Conservation (phyloP, 2,329 filamentous ascomycete species). For the Emergomyces pasteurianus region DNA sequence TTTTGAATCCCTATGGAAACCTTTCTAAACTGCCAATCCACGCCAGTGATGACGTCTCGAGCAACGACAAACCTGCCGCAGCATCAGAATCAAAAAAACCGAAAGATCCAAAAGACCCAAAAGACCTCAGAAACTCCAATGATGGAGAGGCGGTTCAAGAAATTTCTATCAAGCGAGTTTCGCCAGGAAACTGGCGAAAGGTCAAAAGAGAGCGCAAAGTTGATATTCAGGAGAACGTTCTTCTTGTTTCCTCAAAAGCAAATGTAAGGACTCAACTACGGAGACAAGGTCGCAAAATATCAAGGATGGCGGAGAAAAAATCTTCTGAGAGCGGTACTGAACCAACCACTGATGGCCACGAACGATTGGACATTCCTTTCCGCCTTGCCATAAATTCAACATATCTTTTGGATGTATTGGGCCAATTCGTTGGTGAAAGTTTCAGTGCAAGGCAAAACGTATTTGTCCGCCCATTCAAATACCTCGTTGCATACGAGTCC, state of each 20-base stretch:
- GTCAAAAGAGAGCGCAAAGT: background rate
- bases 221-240: background rate
- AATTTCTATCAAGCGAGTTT: background rate
- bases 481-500: background rate
- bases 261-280: background rate
- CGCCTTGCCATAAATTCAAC: background rate
- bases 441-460: background rate
- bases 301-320: background rate
- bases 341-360: background rate
- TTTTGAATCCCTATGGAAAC: background rate
- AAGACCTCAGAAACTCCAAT: background rate
- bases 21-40: background rate
- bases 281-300: background rate
- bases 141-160: background rate
- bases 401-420: background rate
- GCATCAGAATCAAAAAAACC: background rate
- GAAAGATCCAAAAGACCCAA: no score
- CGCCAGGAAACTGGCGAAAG: background rate
- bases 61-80: background rate
- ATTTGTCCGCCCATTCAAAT: background rate
- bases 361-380: background rate
- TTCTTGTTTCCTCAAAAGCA: constrained; percentile 1
- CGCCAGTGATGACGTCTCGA: background rate
- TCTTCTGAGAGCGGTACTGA: background rate
- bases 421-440: background rate